These are phyloP conservation scores for Clarkia xantiana DNA, from an alignment of 345 rosid genomes.

Conservation along the genomic window DNA sequence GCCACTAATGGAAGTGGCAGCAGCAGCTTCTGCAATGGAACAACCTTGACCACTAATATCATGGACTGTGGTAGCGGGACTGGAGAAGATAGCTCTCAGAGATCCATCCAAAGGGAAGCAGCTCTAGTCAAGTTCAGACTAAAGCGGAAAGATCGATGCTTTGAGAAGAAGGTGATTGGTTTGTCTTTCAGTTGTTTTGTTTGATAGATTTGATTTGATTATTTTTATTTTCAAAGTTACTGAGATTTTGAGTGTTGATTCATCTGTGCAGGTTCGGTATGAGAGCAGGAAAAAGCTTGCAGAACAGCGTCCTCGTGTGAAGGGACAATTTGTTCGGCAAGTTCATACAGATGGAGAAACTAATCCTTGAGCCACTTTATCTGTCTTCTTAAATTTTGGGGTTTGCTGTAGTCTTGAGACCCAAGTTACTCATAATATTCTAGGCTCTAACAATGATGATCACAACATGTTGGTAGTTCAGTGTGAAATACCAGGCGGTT, in stretches of 20 bases:
- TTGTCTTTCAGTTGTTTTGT: not conserved
- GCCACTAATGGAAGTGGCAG: constrained; percentile 36
- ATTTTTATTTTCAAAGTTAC: not conserved
- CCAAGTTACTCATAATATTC: too few species aligned
- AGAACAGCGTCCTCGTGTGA: constrained; percentile 59
- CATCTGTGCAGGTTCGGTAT: constrained; percentile 46
- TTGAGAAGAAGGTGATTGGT: constrained; percentile 64
- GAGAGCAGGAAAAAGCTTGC: constrained; percentile 68
- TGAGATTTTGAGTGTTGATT: not conserved
- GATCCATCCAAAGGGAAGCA: constrained; percentile 65
- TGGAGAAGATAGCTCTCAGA: constrained; percentile 33
- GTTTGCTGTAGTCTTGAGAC: not conserved
- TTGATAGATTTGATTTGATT: too few species aligned
- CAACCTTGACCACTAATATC: constrained; percentile 9
- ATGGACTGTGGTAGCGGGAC: constrained; percentile 36
- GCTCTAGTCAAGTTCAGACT: constrained; percentile 75
- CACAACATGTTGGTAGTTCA: too few species aligned
- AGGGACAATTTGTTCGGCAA: constrained; percentile 70
- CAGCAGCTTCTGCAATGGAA: not conserved
- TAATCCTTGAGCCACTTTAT: constrained; percentile 8
- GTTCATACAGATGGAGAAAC: constrained; percentile 16
- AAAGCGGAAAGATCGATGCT: constrained; percentile 95
- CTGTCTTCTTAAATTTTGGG: too few species aligned
- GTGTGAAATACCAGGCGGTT: too few species aligned
- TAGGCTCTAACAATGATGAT: too few species aligned